phyloP scores from a whole-genome alignment of 768 basidiomycete genomes.

The Lanmaoa pseudosensibilis region DNA sequence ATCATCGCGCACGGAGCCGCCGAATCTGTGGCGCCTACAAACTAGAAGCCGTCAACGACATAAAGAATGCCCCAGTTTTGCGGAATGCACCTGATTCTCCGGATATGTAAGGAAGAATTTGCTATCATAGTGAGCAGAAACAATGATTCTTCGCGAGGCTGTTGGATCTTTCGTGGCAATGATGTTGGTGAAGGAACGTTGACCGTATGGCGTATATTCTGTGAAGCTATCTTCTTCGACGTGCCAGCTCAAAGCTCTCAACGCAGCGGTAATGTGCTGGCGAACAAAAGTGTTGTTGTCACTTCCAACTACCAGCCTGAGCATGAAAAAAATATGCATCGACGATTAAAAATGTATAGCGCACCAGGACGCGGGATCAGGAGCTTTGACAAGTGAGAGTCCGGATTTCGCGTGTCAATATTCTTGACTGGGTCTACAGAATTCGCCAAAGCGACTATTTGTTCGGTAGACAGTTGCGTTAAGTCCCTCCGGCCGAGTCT shows the following conservation, averaged over 20 bases:
- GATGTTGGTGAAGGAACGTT: constrained; percentile 80
- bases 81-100: constrained; percentile 62
- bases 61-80: neutral
- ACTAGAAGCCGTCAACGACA: constrained; percentile 47
- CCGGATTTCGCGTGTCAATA: constrained; percentile 62
- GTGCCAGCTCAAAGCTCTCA: constrained; percentile 80
- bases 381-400: constrained; percentile 78
- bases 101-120: constrained; percentile 79
- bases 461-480: constrained; percentile 45
- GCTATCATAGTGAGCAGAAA: constrained; percentile 94
- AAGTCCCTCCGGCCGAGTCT: constrained; percentile 40
- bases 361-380: constrained; percentile 81
- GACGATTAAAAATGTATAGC: constrained; percentile 27
- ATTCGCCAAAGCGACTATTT: constrained; percentile 51
- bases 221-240: constrained; percentile 83
- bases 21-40: constrained; percentile 96
- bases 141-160: constrained; percentile 74
- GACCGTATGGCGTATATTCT: constrained; percentile 77
- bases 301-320: constrained; percentile 53
- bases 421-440: constrained; percentile 66
- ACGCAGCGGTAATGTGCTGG: constrained; percentile 71
- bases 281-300: constrained; percentile 80
- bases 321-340: constrained; percentile 1
- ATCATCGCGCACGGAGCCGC: constrained; percentile 94
- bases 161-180: constrained; percentile 93